Percentiles rank a stretch among this genome's conserved stretches.
These are phyloP conservation scores for Amaranthus cruentus DNA, from an alignment of 148 eudicot species.

Conservation along the genomic window DNA sequence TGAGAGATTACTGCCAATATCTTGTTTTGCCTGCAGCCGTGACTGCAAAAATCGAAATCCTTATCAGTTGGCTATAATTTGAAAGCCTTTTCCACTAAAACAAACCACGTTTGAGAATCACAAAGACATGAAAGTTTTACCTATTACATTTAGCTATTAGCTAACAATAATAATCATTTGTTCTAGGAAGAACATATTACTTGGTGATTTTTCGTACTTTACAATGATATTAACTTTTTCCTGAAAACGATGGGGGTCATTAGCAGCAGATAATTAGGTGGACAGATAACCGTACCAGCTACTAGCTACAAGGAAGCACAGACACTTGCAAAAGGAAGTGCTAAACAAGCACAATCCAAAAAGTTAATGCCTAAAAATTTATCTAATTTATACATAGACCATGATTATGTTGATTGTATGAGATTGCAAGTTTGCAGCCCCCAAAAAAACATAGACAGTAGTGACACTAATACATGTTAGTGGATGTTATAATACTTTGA, in stretches of 20 bases:
- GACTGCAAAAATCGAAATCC: slow-evolving; percentile 44
- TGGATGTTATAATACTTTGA: neutral
- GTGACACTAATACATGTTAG: neutral
- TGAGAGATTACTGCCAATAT: slow-evolving; percentile 56
- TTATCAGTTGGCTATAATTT: neutral
- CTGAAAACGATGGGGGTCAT: neutral
- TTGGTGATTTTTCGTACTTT: neutral
- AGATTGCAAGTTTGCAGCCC: neutral
- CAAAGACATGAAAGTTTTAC: neutral
- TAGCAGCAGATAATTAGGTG: neutral
- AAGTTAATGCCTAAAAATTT: neutral
- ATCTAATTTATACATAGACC: neutral
- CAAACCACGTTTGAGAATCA: neutral
- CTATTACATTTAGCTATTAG: too few species aligned
- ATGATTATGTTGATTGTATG: neutral
- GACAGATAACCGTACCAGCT: neutral
- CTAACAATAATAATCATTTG: neutral
- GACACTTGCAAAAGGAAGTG: neutral
- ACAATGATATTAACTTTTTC: neutral
- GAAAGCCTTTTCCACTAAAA: neutral
- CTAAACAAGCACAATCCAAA: neutral
- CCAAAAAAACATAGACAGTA: neutral
- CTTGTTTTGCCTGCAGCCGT: slow-evolving; percentile 96
- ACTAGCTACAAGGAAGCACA: neutral
- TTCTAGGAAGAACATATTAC: neutral